phyloP scores from a whole-genome alignment of 805 yeast species.

The Tetrapisispora pingtungensis region DNA sequence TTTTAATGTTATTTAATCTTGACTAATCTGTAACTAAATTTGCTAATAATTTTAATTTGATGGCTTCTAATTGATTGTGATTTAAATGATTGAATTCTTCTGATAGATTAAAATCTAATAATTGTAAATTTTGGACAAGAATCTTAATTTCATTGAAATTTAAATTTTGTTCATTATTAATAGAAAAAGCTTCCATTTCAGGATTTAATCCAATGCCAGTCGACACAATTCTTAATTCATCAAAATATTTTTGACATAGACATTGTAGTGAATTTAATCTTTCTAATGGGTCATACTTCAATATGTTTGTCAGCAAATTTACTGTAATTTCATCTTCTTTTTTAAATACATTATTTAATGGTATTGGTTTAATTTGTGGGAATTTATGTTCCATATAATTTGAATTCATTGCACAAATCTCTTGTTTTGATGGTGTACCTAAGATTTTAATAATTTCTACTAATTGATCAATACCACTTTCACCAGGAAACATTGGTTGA shows the following conservation, averaged over 20 bases:
- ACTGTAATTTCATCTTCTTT: slow-evolving; percentile 38
- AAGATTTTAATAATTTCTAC: slow-evolving; percentile 92
- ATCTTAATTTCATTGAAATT: slow-evolving; percentile 5
- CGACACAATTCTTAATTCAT: slow-evolving; percentile 19
- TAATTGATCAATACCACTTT: slow-evolving; percentile 92
- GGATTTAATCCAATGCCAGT: neutral
- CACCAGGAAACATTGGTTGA: slow-evolving; percentile 96
- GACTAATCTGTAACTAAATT: slow-evolving; percentile 6
- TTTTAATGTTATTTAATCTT: no score
- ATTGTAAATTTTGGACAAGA: slow-evolving; percentile 15
- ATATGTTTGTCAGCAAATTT: slow-evolving; percentile 43
- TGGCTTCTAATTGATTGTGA: slow-evolving; percentile 19
- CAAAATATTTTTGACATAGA: slow-evolving; percentile 23
- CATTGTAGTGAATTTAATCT: slow-evolving; percentile 46
- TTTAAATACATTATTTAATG: slow-evolving; percentile 57
- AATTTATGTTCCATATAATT: slow-evolving; percentile 95
- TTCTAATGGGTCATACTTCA: slow-evolving; percentile 60
- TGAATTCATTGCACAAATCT: slow-evolving; percentile 90
- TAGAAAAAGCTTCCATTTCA: neutral
- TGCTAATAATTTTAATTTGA: slow-evolving; percentile 16
- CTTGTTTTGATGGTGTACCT: slow-evolving; percentile 91
- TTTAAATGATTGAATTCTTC: slow-evolving; percentile 23
- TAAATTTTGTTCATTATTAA: slow-evolving; percentile 3
- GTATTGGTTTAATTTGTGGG: slow-evolving; percentile 77
- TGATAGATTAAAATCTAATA: slow-evolving; percentile 22